Evolutionary conservation across 495 filamentous ascomycete genomes (phyloP).

Genomic region (Tuber microsphaerosporum): DNA sequence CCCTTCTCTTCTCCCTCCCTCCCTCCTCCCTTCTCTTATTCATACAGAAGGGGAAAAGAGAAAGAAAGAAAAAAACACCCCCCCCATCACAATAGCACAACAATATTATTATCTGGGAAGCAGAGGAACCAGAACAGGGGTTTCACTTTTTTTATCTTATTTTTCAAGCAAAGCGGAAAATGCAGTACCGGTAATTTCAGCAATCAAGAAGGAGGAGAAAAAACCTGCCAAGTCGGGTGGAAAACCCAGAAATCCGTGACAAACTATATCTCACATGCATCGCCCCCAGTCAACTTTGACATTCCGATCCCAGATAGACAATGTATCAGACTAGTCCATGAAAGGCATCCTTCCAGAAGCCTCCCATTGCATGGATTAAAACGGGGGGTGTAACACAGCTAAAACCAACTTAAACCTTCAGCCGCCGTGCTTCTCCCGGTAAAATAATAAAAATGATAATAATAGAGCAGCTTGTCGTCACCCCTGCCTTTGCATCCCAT

Average conservation of each 20-base stretch:
- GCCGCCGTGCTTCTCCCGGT: not conserved
- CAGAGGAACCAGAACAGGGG: not conserved
- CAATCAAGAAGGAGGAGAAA: not conserved
- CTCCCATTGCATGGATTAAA: not conserved
- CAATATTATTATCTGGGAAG: not conserved
- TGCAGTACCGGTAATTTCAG: not conserved
- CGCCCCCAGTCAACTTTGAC: constrained; percentile 3
- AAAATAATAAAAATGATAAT: not conserved
- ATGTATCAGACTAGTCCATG: not conserved
- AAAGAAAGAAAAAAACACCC: too few species aligned
- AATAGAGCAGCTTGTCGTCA: not conserved
- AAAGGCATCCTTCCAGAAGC: constrained; percentile 3
- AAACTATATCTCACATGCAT: constrained; percentile 2
- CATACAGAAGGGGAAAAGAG: not conserved
- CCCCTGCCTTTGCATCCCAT: constrained; percentile 3
- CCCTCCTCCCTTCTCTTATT: not conserved
- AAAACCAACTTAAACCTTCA: constrained; percentile 1
- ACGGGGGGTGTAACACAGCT: not conserved
- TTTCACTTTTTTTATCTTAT: not conserved
- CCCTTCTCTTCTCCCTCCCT: not conserved
- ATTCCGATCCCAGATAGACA: constrained; percentile 1
- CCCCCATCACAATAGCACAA: not conserved
- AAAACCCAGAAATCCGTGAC: not conserved
- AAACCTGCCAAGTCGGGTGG: not conserved
- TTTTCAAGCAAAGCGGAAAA: not conserved